These are phyloP conservation scores for Hemileccinum impolitum DNA, from an alignment of 768 basidiomycete species.

Conservation along the genomic window DNA sequence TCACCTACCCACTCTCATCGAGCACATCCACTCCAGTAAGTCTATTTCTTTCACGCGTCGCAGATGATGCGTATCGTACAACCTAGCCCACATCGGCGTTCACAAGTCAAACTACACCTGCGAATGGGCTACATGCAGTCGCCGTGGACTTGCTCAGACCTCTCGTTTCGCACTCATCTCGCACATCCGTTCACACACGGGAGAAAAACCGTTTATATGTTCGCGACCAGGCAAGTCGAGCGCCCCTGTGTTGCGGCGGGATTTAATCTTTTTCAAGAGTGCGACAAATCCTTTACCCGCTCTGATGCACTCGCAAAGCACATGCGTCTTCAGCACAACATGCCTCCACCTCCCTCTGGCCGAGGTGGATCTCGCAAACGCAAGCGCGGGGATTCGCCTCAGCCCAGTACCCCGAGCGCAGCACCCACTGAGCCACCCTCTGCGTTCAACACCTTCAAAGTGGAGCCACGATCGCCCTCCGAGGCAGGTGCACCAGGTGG, in stretches of 20 bases:
- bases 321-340: slow-evolving; percentile 84
- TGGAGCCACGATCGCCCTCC: slow-evolving; percentile 49
- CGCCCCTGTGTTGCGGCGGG: background rate
- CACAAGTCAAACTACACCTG: slow-evolving; percentile 86
- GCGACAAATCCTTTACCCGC: slow-evolving; percentile 92
- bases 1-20: slow-evolving; percentile 70
- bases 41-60: slow-evolving; percentile 1
- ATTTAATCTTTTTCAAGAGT: slow-evolving; percentile 50
- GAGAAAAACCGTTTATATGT: slow-evolving; percentile 91
- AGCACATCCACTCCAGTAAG: slow-evolving; percentile 81
- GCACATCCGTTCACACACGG: slow-evolving; percentile 89
- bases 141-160: slow-evolving; percentile 80
- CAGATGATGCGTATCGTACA: too few species aligned
- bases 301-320: slow-evolving; percentile 93
- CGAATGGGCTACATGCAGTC: slow-evolving; percentile 81
- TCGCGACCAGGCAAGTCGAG: slow-evolving; percentile 61
- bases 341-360: slow-evolving; percentile 68
- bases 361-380: slow-evolving; percentile 70
- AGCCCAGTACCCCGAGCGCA: slow-evolving; percentile 15
- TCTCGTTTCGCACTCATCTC: slow-evolving; percentile 88
- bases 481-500: slow-evolving; percentile 31
- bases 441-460: slow-evolving; percentile 61
- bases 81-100: slow-evolving; percentile 72
- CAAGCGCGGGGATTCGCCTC: slow-evolving; percentile 48
- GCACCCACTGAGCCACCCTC: slow-evolving; percentile 24